Base-by-base conservation (phyloP, 108 stramenopile species). In the Cylindrotheca closterium region DNA sequence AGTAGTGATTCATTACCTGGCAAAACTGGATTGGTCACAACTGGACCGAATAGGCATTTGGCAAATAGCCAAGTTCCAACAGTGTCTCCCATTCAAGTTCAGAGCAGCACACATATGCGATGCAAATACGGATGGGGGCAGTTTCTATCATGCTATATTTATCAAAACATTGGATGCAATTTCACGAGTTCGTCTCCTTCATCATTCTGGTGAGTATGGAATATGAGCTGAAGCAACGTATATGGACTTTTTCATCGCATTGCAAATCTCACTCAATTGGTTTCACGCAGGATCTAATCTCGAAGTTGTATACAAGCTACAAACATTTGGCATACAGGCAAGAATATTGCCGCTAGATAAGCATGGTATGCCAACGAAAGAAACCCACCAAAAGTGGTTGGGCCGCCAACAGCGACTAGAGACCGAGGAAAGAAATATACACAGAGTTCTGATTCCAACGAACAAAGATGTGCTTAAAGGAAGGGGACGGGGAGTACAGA, bases 381-480 rank as follows among this genome's bases (percentile, higher is more conserved):
- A 65, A 19, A 4, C 17, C 4, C 52, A 54, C 37, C 37, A 42
- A 42, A 42, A 42, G 37, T 42, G 37, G 37, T 42, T 42, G 37
- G 15, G 15, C 15, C 37, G 37, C 37, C 37, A 42, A 42, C 37
- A 15, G 37, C 37, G 37, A 15, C 15, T 7, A 15, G 37, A 42
- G 37, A 15, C 7, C 10, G 37, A 7, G 10, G 15, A 7, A 7
- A 15, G 15, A 10, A 42, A 42, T 10, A 15, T 15, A 7, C 15
- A 10, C 15, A 7, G 37, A 26, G 45, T 60, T 17, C 37, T 24
- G 2, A 45, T 42, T 1, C 59, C 59, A 19, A 21, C 27, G 23
- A 45, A 45, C 70, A 77, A 64, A 23, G 82, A 83, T 65, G 71
- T 83, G 32, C 68, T 83, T 19, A 71, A 63, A 65, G 82, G 82